Evolutionary conservation across 305 asterid species (phyloP), one percentile per base, ranked within the genome.

Genomic region (Fraxinus baroniana): DNA sequence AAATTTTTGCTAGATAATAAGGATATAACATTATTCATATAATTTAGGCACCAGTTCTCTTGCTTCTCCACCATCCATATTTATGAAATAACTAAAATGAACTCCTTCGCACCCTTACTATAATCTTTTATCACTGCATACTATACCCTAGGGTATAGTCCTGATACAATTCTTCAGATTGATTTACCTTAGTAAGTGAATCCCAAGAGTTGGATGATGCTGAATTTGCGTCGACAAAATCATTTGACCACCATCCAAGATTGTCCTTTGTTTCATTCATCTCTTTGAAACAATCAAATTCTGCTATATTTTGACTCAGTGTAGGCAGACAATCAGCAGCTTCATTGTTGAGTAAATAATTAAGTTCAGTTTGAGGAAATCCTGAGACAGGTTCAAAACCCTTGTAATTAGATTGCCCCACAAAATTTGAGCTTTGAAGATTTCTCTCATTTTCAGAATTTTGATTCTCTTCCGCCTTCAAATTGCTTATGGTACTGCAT

Each of bases 191-290:
- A 78, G 85, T 68, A 60, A 85, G 78, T 0, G 94, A 89, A 24
- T 84, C 92, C 98, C 95, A 91, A 35, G 92, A 82, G 79, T 18
- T 84, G 7, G 91, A 84, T 0, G 92, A 83, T 1, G 76, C 76
- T 30, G 44, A 71, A 15, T 71, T 71, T 17, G 20, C 85, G 74
- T 3, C 93, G 86, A 89, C 97, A 7, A 90, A 86, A 5, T 90
- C 93, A 36, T 85, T 86, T 44, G 86, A 41, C 98, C 95, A 93
- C 97, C 95, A 93, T 8, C 81, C 87, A 49, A 90, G 76, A 22
- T 71, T 30, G 12, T 71, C 76, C 20, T 32, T 32, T 15, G 76
- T 32, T 30, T 36, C 76, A 71, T 71, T 71, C 44, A 74, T 80
- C 80, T 77, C 84, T 10, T 71, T 32, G 20, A 88, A 80, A 81